A percentile compares a stretch with the other conserved stretches of the same genome.
Evolutionary conservation across 495 filamentous ascomycete species (phyloP).

Genomic region (Extremus antarcticus): DNA sequence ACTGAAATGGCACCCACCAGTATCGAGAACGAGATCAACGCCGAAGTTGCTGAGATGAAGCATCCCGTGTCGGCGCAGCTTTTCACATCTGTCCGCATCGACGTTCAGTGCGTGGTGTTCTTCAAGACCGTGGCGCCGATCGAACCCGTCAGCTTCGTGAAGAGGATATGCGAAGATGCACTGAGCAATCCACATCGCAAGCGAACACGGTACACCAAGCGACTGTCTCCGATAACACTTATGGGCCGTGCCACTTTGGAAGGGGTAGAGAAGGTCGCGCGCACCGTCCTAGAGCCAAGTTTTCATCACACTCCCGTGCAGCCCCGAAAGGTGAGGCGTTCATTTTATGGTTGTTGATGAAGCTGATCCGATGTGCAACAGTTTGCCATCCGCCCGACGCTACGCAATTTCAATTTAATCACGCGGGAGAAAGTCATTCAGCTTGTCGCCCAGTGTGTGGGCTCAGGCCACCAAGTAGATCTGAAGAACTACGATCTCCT

Average conservation of each 20-base stretch:
- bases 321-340: conserved; percentile 8
- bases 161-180: conserved; percentile 60
- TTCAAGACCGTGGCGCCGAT: conserved; percentile 56
- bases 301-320: conserved; percentile 43
- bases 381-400: conserved; percentile 83
- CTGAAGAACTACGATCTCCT: conserved; percentile 70
- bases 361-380: conserved; percentile 25
- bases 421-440: conserved; percentile 69
- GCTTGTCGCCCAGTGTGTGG: conserved; percentile 58
- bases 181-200: conserved; percentile 36
- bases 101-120: conserved; percentile 67
- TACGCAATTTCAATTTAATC: conserved; percentile 67
- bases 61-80: conserved; percentile 35
- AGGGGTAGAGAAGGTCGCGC: conserved; percentile 61
- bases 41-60: conserved; percentile 60
- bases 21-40: conserved; percentile 73
- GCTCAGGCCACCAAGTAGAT: conserved; percentile 66
- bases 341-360: background rate
- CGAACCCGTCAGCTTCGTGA: conserved; percentile 71
- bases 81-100: conserved; percentile 57
- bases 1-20: conserved; percentile 40
- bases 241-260: conserved; percentile 70
- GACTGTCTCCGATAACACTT: conserved; percentile 68
- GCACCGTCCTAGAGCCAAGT: conserved; percentile 55
- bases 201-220: conserved; percentile 64